A percentile compares a stretch with the other conserved stretches of the same genome.
Conservation (phyloP, 768 basidiomycete species). For the Hypsizygus marmoreus region DNA sequence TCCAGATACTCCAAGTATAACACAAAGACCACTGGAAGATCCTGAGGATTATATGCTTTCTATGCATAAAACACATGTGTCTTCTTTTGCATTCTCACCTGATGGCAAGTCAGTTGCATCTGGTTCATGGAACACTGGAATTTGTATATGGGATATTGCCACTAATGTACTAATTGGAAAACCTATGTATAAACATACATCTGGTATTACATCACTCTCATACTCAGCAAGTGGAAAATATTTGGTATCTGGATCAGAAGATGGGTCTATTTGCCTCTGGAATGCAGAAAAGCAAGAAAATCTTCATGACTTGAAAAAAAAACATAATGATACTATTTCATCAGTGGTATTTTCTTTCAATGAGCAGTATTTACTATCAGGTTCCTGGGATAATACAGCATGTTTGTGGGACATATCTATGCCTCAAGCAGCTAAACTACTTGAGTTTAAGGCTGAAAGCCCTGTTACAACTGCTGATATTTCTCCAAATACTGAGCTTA, state of each 20-base stretch:
- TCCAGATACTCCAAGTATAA: not conserved
- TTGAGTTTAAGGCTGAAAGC: too few species aligned
- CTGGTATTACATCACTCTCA: not conserved
- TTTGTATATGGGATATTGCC: not conserved
- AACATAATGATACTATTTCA: not conserved
- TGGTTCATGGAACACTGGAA: not conserved
- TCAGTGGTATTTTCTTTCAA: not conserved
- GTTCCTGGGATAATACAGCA: constrained; percentile 54
- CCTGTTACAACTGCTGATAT: too few species aligned
- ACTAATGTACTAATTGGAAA: not conserved
- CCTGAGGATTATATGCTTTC: too few species aligned
- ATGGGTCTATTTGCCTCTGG: not conserved
- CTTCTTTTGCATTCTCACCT: not conserved
- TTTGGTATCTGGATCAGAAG: not conserved
- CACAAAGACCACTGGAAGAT: not conserved
- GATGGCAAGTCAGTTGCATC: not conserved
- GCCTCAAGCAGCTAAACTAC: too few species aligned
- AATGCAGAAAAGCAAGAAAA: not conserved
- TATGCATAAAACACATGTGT: not conserved
- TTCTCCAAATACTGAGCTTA: too few species aligned
- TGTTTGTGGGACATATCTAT: too few species aligned
- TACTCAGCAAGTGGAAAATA: constrained; percentile 8
- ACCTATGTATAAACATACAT: not conserved
- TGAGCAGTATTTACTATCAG: constrained; percentile 26
- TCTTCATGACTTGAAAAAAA: not conserved